These are phyloP conservation scores for Phyllosticta citriasiana DNA, from an alignment of 2,329 filamentous ascomycete species.

Conservation along the genomic window DNA sequence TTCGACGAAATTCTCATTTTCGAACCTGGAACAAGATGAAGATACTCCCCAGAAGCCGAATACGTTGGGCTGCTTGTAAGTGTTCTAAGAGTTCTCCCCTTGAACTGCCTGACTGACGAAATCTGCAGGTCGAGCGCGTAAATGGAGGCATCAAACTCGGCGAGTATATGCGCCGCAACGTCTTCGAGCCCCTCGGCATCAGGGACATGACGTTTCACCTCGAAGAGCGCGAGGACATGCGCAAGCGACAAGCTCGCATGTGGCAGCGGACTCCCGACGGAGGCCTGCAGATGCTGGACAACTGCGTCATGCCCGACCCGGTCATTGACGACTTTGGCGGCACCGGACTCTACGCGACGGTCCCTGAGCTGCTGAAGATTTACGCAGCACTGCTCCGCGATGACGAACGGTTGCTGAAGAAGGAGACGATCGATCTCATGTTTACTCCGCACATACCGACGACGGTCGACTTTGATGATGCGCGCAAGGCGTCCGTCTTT, in stretches of 20 bases:
- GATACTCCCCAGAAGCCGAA: slow-evolving; percentile 17
- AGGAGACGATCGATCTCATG: background rate
- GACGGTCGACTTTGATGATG: background rate
- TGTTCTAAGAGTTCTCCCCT: background rate
- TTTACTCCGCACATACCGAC: background rate
- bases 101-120: background rate
- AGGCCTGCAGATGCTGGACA: background rate
- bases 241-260: slow-evolving; percentile 15
- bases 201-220: slow-evolving; percentile 16
- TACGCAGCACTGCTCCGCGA: background rate
- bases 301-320: background rate
- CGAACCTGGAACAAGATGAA: slow-evolving; percentile 18
- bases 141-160: slow-evolving; percentile 15
- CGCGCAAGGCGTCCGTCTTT: background rate
- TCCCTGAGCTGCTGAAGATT: background rate
- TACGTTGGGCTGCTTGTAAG: slow-evolving; percentile 13
- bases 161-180: slow-evolving; percentile 18
- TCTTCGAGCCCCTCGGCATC: slow-evolving; percentile 17
- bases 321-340: slow-evolving; percentile 5
- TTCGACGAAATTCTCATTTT: slow-evolving; percentile 16
- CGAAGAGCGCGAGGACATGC: background rate
- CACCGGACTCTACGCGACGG: slow-evolving; percentile 1
- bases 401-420: background rate
- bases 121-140: slow-evolving; percentile 15
- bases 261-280: slow-evolving; percentile 9